Conservation (phyloP, 139 green algal species). For the Picochlorum sp. region DNA sequence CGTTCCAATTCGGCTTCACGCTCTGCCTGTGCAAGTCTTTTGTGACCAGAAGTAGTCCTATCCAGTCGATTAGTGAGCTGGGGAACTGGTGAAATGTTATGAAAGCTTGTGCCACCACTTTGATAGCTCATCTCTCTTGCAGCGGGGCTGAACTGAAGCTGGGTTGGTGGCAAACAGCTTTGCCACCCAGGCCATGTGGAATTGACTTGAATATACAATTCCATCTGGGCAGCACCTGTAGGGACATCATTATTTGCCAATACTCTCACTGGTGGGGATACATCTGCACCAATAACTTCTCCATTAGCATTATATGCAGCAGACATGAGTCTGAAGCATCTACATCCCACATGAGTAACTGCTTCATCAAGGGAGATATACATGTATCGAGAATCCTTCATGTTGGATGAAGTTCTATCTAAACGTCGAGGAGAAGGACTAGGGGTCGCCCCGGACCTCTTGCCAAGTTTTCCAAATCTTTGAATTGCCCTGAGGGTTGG, state of each 20-base stretch:
- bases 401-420: neutral
- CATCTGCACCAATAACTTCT: constrained; percentile 18
- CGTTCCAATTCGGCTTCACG: too few relatives aligned
- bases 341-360: constrained; percentile 41
- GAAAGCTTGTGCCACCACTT: too few relatives aligned
- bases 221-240: constrained; percentile 37
- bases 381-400: constrained; percentile 43
- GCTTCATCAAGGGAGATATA: constrained; percentile 58
- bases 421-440: neutral
- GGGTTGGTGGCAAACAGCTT: neutral
- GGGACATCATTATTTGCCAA: constrained; percentile 62
- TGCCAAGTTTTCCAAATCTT: constrained; percentile 44
- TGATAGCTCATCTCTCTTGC: too few relatives aligned
- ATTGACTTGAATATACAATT: neutral
- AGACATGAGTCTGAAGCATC: constrained; percentile 23
- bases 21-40: too few relatives aligned
- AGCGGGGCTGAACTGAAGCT: too few relatives aligned
- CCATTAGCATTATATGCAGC: constrained; percentile 14
- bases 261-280: constrained; percentile 37
- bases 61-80: too few relatives aligned
- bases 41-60: too few relatives aligned
- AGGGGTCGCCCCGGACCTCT: neutral
- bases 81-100: too few relatives aligned
- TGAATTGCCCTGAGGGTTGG: constrained; percentile 52
- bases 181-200: constrained; percentile 1